Conservation (phyloP, 345 rosid genomes). For the Geranium rotundifolium region DNA sequence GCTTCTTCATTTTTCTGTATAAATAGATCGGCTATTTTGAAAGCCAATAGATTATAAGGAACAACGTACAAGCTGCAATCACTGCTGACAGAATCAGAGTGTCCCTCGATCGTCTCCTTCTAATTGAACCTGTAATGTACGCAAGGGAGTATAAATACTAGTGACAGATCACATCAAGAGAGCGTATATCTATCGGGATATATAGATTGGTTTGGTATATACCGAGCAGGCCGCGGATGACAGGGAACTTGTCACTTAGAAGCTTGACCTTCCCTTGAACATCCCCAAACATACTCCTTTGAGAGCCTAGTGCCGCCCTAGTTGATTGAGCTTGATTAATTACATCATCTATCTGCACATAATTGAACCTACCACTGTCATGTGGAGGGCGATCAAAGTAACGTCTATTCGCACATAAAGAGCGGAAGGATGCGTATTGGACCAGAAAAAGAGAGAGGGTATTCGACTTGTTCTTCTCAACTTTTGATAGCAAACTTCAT, state of each 20-base stretch:
- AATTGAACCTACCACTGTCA: conserved; percentile 8
- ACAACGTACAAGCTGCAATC: conserved; percentile 84
- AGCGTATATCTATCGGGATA: too few relatives aligned
- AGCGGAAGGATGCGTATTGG: too few relatives aligned
- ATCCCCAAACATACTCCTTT: conserved; percentile 77
- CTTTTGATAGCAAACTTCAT: too few relatives aligned
- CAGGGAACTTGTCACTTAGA: conserved; percentile 80
- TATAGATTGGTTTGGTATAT: conserved; percentile 9
- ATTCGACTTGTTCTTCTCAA: too few relatives aligned
- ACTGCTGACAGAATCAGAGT: conserved; percentile 83
- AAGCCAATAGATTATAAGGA: conserved; percentile 87
- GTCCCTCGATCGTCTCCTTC: conserved; percentile 76
- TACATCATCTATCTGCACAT: conserved; percentile 79
- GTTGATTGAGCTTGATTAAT: conserved; percentile 93
- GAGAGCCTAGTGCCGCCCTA: conserved; percentile 78
- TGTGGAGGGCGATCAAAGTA: too few relatives aligned
- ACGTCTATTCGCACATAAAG: too few relatives aligned
- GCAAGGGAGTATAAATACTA: too few relatives aligned
- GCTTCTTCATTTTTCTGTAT: conserved; percentile 7
- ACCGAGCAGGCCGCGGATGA: conserved; percentile 85
- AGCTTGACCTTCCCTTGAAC: conserved; percentile 89
- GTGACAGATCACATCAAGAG: too few relatives aligned
- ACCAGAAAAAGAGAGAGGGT: too few relatives aligned
- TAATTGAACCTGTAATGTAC: conserved; percentile 54
- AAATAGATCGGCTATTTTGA: conserved; percentile 41